phyloP scores from a whole-genome alignment of 805 yeast genomes.

The Candida sanyiensis region DNA sequence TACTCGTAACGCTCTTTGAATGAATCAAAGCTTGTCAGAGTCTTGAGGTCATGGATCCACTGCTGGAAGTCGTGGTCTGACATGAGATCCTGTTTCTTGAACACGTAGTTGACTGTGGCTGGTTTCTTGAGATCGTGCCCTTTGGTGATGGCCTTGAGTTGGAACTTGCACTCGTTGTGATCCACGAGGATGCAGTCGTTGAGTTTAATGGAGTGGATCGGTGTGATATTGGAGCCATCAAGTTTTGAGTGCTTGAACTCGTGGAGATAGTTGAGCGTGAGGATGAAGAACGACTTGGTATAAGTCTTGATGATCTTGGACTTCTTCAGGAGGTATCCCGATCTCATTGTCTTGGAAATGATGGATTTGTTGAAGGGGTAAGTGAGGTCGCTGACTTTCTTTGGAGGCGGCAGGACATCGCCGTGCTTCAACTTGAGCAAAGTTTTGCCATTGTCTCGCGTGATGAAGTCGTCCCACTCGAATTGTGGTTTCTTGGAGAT shows the following conservation, averaged over 20 bases:
- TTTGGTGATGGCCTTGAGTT: conserved; percentile 30
- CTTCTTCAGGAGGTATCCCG: conserved; percentile 79
- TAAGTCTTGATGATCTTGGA: conserved; percentile 86
- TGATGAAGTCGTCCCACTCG: conserved; percentile 85
- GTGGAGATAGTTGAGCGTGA: conserved; percentile 81
- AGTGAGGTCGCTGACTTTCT: conserved; percentile 53
- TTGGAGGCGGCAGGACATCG: conserved; percentile 45
- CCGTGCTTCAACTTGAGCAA: conserved; percentile 30
- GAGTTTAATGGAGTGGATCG: conserved; percentile 72
- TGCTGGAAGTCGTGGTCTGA: conserved; percentile 69
- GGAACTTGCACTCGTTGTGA: conserved; percentile 65
- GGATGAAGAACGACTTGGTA: conserved; percentile 79
- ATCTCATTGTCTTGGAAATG: conserved; percentile 58
- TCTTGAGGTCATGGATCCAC: conserved; percentile 64
- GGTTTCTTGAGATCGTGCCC: conserved; percentile 1
- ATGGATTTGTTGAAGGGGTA: conserved; percentile 68
- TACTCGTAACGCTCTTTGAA: conserved; percentile 18
- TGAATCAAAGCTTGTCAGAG: conserved; percentile 39
- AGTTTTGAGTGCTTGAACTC: conserved; percentile 83
- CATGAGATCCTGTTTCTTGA: conserved; percentile 59
- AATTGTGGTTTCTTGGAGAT: conserved; percentile 66
- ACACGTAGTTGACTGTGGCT: conserved; percentile 78
- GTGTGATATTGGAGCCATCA: conserved; percentile 60
- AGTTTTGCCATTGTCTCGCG: conserved; percentile 61
- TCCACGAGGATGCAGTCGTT: conserved; percentile 77